Conservation (phyloP, 306 rosid species). For the Canavalia ensiformis region DNA sequence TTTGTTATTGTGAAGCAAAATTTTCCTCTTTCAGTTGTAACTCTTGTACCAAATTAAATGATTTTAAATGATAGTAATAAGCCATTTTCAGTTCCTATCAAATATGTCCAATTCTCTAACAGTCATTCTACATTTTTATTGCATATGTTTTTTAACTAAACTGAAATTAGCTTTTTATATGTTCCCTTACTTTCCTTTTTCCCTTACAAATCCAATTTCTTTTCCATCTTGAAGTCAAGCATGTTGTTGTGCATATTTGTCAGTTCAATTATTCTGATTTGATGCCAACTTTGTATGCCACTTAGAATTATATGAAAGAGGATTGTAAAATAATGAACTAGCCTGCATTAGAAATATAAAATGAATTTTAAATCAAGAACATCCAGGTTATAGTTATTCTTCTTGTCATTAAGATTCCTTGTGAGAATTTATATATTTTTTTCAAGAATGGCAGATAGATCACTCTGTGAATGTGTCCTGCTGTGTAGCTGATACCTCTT, state of each 20-base stretch:
- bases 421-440: background rate
- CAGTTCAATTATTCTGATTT: background rate
- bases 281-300: background rate
- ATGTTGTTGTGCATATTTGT: background rate
- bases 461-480: background rate
- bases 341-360: background rate
- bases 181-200: background rate
- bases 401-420: background rate
- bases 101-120: background rate
- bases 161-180: background rate
- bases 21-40: background rate
- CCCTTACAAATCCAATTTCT: background rate
- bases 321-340: background rate
- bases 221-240: constrained; percentile 8
- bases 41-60: background rate
- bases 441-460: background rate
- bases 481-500: background rate
- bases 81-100: background rate
- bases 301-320: background rate
- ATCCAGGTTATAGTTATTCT: background rate
- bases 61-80: background rate
- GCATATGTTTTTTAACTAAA: background rate
- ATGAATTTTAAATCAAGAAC: background rate
- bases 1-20: background rate
- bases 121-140: background rate